Base-by-base conservation (phyloP, 2,329 filamentous ascomycete genomes). In the Colletotrichum melonis region DNA sequence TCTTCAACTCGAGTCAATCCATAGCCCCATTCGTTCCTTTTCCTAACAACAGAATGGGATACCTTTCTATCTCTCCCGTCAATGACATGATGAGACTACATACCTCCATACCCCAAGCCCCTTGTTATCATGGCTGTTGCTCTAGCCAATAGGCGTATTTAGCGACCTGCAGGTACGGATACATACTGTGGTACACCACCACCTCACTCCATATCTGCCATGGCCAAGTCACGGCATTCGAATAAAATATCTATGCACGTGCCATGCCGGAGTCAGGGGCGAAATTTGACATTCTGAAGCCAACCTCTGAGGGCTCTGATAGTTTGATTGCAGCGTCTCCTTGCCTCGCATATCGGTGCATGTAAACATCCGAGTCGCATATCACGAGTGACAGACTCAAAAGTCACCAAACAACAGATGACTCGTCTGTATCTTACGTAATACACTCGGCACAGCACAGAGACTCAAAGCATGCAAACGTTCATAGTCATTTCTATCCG, bases 181-280 rank as follows among this genome's bases (percentile, higher is more conserved):
- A 35, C 32, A 35, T 35, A 26, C 26, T 26, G 26, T 26, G 26
- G 1, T 26, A 42, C 42, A 32, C 42, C 42, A 49, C 42, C 19
- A 49, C 42, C 19, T 49, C 19, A 49, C 38, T 42, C 38, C 42
- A n/a, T n/a, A 49, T 46, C 42, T 46, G 16, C 42, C 42, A 19
- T 46, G 19, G 42, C 16, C 19, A 49, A 49, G 24, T 28, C 68
- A 57, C 63, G 63, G 63, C 63, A 63, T 66, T 67, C 57, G 38
- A 42, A 16, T 42, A 16, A 19, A 42, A 42, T 30, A 57, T 26
- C 6, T 11, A 67, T 52, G 69, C 69, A 71, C 57, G 69, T 71
- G 69, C 69, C 63, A 71, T 71, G 69, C 57, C 49, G 32, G 63
- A 62, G 56, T 71, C 46, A 71, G 69, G 63, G 69, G 49, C 63